These are phyloP conservation scores for Ustilago lituana DNA, from an alignment of 1,284 basidiomycete genomes.

Conservation along the genomic window DNA sequence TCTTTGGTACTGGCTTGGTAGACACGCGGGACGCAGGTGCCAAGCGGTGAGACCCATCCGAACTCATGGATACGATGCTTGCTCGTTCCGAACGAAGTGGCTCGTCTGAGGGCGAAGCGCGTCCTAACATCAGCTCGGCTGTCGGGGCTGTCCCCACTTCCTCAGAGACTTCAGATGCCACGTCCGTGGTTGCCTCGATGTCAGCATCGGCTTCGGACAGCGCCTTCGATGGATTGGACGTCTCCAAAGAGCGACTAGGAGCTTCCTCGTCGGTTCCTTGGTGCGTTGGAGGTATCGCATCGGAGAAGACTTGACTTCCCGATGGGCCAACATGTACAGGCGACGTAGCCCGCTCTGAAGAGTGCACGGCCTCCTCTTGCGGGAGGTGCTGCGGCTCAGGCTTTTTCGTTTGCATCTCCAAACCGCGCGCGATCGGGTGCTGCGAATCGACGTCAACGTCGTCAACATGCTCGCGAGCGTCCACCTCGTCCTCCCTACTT, in stretches of 20 bases:
- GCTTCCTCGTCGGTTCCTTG: not conserved
- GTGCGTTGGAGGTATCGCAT: not conserved
- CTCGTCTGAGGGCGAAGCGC: constrained; percentile 18
- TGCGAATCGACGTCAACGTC: not conserved
- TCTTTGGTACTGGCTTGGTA: not conserved
- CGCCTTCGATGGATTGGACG: constrained; percentile 4
- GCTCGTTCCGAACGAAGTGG: constrained; percentile 24
- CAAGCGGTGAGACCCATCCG: constrained; percentile 6
- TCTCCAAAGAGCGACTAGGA: not conserved
- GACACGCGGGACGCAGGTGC: constrained; percentile 6
- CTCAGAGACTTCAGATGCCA: not conserved
- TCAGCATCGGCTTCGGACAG: not conserved
- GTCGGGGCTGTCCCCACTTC: not conserved
- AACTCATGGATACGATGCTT: constrained; percentile 29
- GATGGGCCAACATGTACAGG: not conserved
- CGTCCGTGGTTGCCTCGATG: not conserved
- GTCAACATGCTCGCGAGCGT: not conserved
- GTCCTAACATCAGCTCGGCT: not conserved
- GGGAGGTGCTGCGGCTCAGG: too few relatives aligned
- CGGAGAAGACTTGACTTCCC: not conserved
- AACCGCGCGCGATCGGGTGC: not conserved
- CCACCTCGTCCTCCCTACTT: not conserved
- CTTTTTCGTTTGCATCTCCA: not conserved
- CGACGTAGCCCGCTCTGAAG: constrained; percentile 2
- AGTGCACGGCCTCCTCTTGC: not conserved